Conservation (phyloP, 148 eudicot species). For the Camellia japonica region DNA sequence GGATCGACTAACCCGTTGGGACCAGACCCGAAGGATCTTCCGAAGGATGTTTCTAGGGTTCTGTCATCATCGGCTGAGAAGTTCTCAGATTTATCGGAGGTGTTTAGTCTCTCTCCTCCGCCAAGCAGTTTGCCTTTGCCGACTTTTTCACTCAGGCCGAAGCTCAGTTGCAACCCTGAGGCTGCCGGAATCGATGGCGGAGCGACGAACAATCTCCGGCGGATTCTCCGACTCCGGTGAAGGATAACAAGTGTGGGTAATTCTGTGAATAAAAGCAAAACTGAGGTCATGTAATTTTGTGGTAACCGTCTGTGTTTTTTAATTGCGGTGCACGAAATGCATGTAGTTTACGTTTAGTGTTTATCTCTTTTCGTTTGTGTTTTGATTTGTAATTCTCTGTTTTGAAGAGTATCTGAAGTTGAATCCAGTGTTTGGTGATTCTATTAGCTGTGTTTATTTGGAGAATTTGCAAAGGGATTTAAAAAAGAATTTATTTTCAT, state of each 20-base stretch:
- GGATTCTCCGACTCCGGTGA: constrained; percentile 55
- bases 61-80: constrained; percentile 10
- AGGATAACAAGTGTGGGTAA: neutral
- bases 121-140: constrained; percentile 91
- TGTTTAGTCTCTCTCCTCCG: constrained; percentile 56
- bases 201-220: constrained; percentile 53
- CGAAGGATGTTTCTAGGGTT: constrained; percentile 29
- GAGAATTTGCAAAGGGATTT: too few species aligned
- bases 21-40: constrained; percentile 37
- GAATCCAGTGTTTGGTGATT: too few species aligned
- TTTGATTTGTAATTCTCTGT: neutral
- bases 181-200: constrained; percentile 39
- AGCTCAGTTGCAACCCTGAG: constrained; percentile 48
- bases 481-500: too few species aligned
- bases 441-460: too few species aligned
- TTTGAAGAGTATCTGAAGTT: too few species aligned
- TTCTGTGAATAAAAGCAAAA: neutral
- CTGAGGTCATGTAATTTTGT: neutral
- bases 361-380: neutral
- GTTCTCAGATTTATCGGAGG: constrained; percentile 21
- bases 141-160: constrained; percentile 58
- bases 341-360: neutral
- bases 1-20: constrained; percentile 15
- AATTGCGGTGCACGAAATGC: neutral
- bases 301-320: constrained; percentile 12